Base-by-base conservation (phyloP, 768 basidiomycete genomes). In the Stropharia rugosoannulata region DNA sequence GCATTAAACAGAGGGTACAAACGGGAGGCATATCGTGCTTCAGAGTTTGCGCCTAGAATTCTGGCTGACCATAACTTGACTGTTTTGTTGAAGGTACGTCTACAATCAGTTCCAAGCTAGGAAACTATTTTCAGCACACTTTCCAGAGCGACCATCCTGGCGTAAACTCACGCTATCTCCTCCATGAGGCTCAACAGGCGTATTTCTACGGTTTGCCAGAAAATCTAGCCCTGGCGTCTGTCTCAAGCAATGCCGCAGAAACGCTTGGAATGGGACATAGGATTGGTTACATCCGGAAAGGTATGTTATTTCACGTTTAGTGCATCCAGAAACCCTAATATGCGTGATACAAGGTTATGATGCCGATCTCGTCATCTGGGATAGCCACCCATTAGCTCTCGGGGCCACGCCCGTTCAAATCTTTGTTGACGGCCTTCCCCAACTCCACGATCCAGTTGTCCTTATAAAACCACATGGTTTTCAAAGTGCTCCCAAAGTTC, bases 371-470 rank as follows among this genome's bases (percentile, higher is more conserved):
- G 87, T 93, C 29, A 75, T 93, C 2, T 91, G 89, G 88, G 89
- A 91, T 59, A 86, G 84, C 38, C 93, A 95, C 69, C 94, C 94
- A 0, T 76, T 96, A 10, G 81, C 87, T 0, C 73, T 95, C 4
- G 91, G 91, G 3, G 91, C 93, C n/a, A 92, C 91, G 0, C 93
- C 93, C 2, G 74, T 78, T 36, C 92, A 95, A 73, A 92, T 94
- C 16, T 93, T 85, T 71, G 90, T 96, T 57, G 95, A 98, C 63
- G 95, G 95, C 1, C 87, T 96, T 47, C 71, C 87, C 1, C 95
- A 98, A 65, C 63, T 90, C 2, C 62, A 73, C 29, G 64, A 70
- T 2, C 78, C 85, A 2, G 66, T 76, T 59, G 67, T 80, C 15
- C 66, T 77, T 38, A 45, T 70, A 48, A 94, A 95, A 65, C 79